These are phyloP conservation scores for Olyra latifolia DNA, from an alignment of 176 grass and related monocot species.

Conservation along the genomic window DNA sequence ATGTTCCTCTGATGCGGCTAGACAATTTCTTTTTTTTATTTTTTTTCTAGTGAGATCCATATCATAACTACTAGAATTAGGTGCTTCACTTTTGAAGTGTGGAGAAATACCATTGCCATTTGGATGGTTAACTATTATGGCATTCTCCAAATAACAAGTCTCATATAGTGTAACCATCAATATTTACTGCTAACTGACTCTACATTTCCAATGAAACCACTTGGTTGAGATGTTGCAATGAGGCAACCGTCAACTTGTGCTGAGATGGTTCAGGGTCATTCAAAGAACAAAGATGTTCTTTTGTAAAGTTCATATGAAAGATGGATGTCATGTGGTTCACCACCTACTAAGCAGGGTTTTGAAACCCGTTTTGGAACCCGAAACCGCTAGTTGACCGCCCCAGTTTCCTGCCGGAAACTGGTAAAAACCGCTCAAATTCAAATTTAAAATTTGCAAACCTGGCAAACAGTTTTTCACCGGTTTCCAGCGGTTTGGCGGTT, in stretches of 20 bases:
- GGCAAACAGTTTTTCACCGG: too few relatives aligned
- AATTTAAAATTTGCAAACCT: too few relatives aligned
- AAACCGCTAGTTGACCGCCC: too few relatives aligned
- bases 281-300: background rate
- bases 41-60: background rate
- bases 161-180: background rate
- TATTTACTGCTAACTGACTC: background rate
- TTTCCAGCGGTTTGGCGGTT: too few relatives aligned
- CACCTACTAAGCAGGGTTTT: too few relatives aligned
- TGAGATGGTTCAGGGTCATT: background rate
- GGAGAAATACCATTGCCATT: conserved; percentile 12
- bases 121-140: background rate
- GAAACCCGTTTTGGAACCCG: too few relatives aligned
- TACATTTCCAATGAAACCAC: background rate
- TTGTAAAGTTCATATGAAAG: conserved; percentile 2
- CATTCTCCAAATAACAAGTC: background rate
- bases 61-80: background rate
- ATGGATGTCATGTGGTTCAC: conserved; percentile 23
- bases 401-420: too few relatives aligned
- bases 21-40: background rate
- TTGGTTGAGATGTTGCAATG: background rate
- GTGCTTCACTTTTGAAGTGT: background rate
- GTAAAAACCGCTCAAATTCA: too few relatives aligned
- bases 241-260: background rate
- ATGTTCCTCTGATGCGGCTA: background rate